Evolutionary conservation across 192 early-diverging fungal species (phyloP).

Genomic region (Umbelopsis sp.): DNA sequence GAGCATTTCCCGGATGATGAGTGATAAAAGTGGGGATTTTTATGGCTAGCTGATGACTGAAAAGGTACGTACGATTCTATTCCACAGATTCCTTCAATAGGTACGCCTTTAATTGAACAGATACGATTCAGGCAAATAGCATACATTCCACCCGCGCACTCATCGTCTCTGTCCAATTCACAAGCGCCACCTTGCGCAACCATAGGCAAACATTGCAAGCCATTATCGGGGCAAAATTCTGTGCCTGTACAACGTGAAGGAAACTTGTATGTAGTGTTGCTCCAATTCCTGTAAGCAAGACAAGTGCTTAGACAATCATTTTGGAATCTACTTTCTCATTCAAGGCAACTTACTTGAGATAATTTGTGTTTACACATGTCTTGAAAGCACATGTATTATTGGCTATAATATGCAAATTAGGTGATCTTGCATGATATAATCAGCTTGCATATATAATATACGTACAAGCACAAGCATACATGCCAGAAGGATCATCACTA

Average conservation of each 20-base stretch:
- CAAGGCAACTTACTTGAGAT: conserved; percentile 17
- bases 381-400: conserved; percentile 24
- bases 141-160: conserved; percentile 27
- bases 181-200: conserved; percentile 23
- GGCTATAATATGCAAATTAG: not conserved
- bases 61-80: conserved; percentile 12
- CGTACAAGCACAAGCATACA: conserved; percentile 20
- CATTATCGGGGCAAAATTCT: conserved; percentile 42
- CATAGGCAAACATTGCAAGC: conserved; percentile 31
- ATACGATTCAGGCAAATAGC: conserved; percentile 39
- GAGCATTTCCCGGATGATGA: not conserved
- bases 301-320: not conserved
- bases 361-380: conserved; percentile 24
- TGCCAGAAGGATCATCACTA: conserved; percentile 9
- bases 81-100: conserved; percentile 7
- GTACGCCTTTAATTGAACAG: conserved; percentile 35
- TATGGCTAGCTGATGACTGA: not conserved
- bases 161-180: conserved; percentile 44
- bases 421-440: too few relatives aligned
- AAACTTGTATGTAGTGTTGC: conserved; percentile 15
- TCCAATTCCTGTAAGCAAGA: conserved; percentile 4
- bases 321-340: not conserved
- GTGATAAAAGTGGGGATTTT: not conserved
- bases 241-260: conserved; percentile 30
- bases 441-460: not conserved